A percentile compares a stretch with the other conserved stretches of the same genome.
phyloP scores from a whole-genome alignment of 345 rosid genomes.

The rapeseed (Brassica napus) region DNA sequence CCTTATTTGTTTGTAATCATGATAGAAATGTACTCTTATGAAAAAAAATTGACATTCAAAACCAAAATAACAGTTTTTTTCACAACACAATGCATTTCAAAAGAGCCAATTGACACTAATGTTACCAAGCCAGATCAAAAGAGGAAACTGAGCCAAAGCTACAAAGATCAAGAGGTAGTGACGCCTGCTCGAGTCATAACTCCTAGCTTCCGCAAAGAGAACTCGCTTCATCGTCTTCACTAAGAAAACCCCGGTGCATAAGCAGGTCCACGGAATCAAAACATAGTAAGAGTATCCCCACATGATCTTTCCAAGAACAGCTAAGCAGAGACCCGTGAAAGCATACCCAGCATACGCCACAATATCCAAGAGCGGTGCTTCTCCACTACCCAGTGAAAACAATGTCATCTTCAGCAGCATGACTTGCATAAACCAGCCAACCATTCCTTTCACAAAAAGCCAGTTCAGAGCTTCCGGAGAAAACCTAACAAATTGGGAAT shows the following conservation, averaged over 20 bases:
- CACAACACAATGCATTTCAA: conserved; percentile 40
- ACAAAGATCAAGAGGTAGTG: conserved; percentile 84
- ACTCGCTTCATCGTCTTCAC: conserved; percentile 98
- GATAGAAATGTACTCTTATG: conserved; percentile 25
- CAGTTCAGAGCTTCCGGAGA: conserved; percentile 89
- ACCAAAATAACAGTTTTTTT: conserved; percentile 22
- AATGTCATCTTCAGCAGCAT: conserved; percentile 76
- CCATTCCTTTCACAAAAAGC: conserved; percentile 82
- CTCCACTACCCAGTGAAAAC: conserved; percentile 80
- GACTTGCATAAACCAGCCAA: conserved; percentile 88
- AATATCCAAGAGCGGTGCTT: conserved; percentile 87
- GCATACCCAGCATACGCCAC: conserved; percentile 87
- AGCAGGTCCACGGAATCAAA: conserved; percentile 79
- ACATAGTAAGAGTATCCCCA: conserved; percentile 71
- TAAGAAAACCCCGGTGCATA: conserved; percentile 86
- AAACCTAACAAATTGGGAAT: conserved; percentile 49
- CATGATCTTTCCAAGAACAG: conserved; percentile 71
- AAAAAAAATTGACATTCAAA: background rate
- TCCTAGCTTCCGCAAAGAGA: conserved; percentile 84
- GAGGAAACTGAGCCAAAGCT: conserved; percentile 84
- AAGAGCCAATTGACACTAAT: conserved; percentile 86
- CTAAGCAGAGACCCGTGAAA: conserved; percentile 71
- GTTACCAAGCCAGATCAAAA: conserved; percentile 92
- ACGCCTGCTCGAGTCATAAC: conserved; percentile 83
- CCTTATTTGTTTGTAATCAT: conserved; percentile 18